Base-by-base conservation (phyloP, 2,329 filamentous ascomycete species). In the Blastomyces gilchristii region DNA sequence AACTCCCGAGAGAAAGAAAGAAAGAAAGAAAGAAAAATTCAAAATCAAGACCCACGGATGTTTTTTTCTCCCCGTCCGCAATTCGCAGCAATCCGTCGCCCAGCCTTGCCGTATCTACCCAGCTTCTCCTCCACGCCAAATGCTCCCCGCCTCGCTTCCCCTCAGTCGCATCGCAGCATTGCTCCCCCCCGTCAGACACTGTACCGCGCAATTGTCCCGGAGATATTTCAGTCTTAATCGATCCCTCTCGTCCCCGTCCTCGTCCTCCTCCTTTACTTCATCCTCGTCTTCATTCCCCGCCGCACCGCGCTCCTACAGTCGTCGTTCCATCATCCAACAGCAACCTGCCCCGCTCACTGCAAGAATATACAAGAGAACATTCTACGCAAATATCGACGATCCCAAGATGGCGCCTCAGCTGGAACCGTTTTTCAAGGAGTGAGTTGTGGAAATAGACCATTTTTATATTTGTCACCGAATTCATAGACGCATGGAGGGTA, bases 371-470 rank as follows among this genome's bases (percentile, higher is more conserved):
- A 57, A 61, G 62, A 47, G 76, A 63, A 74, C 72, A 63, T 78
- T 73, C 66, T 79, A 79, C 77, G 76, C 75, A 63, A 69, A 76
- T 66, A 78, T 80, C 67, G 74, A 73, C 68, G 76, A 79, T 70
- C 64, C 67, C 79, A 89, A 85, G 76, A 96, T 97, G 90, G 90
- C 91, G 63, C 90, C 91, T 65, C 85, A 95, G 76, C 86, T 99
- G 69, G 90, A 97, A 76, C 83, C 87, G 67, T 97, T 89, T 82
- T 97, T 97, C 83, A 87, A 90, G 79, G 87, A 96, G 83, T 82
- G 69, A 65, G 78, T 72, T 50, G 53, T 18, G 34, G 16, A 37
- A n/a, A 54, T 37, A 54, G 2, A 5, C 34, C 22, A 39, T 28
- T 18, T 39, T 28, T 18, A 3, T 25, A 12, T 39, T 39, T 58